These are phyloP conservation scores for Lactarius trivialis DNA, from an alignment of 768 basidiomycete species.

Conservation along the genomic window DNA sequence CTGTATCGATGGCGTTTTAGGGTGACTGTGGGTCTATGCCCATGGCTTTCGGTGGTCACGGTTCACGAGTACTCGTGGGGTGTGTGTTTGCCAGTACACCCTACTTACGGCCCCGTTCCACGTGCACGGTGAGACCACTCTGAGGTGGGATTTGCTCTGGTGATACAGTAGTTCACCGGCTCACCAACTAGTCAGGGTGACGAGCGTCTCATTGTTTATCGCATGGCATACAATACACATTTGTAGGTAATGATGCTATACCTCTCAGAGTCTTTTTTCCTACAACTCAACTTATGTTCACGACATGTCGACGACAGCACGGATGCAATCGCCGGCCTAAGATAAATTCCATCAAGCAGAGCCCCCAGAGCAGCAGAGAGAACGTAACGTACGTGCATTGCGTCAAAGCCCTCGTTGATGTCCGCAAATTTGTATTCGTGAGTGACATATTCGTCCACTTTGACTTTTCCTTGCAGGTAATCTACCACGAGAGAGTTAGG, in stretches of 20 bases:
- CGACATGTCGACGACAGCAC: slow-evolving; percentile 89
- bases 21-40: too few relatives aligned
- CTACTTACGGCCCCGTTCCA: neutral
- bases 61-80: too few relatives aligned
- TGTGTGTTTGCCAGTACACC: too few relatives aligned
- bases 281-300: neutral
- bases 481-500: slow-evolving; percentile 39
- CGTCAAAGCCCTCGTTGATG: slow-evolving; percentile 84
- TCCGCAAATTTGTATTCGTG: slow-evolving; percentile 69
- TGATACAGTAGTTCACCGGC: neutral
- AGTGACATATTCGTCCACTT: slow-evolving; percentile 95
- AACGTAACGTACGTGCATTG: slow-evolving; percentile 93
- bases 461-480: slow-evolving; percentile 74
- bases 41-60: too few relatives aligned
- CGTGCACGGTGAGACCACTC: neutral
- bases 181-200: neutral
- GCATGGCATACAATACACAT: neutral
- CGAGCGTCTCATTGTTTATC: neutral
- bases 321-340: slow-evolving; percentile 82
- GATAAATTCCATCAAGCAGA: slow-evolving; percentile 12
- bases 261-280: neutral
- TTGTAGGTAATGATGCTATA: neutral
- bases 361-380: neutral
- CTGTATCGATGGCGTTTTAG: too few relatives aligned
- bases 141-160: neutral